Base-by-base conservation (phyloP, 2,329 filamentous ascomycete genomes). In the Fusarium humuli region DNA sequence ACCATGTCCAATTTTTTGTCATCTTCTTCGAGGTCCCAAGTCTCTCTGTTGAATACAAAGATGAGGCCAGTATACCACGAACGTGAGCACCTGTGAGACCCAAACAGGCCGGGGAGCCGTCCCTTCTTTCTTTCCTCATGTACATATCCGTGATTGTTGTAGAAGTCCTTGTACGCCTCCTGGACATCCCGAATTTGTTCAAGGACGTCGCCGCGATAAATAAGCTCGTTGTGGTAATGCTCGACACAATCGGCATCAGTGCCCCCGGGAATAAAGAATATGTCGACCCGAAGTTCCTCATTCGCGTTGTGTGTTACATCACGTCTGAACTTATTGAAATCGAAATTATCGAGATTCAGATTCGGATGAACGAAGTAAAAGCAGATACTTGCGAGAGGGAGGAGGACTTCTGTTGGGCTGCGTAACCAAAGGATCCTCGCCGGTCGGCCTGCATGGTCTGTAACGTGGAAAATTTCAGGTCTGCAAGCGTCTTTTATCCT, bases 301-400 rank as follows among this genome's bases (percentile, higher is more conserved):
- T n/a, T n/a, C n/a, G n/a, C n/a, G n/a, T n/a, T n/a, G n/a, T n/a
- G n/a, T n/a, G n/a, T n/a, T n/a, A n/a, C n/a, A n/a, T n/a, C n/a
- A n/a, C n/a, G n/a, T n/a, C 22, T 44, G 13, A 44, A 13, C 0
- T 23, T 4, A 1, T 0, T 16, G 0, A 44, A 44, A 16, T 44
- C 6, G 0, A 44, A 44, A 16, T 16, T 7, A 44, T 44, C 7
- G 6, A 44, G 1, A 44, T 44, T 23, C 0, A 44, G 7, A 23
- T 44, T 16, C 3, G 8, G 14, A 18, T 44, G 13, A 44, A 44
- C 20, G 8, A 44, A 5, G 41, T 44, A 44, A 8, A 44, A 44
- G 41, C 20, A 44, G 5, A 44, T 23, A 7, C 41, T 44, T 44
- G 20, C 20, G 23, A 44, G 41, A 3, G 41, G 41, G 3, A 44